Conservation (phyloP, 805 yeast species). For the Candida suzukii region DNA sequence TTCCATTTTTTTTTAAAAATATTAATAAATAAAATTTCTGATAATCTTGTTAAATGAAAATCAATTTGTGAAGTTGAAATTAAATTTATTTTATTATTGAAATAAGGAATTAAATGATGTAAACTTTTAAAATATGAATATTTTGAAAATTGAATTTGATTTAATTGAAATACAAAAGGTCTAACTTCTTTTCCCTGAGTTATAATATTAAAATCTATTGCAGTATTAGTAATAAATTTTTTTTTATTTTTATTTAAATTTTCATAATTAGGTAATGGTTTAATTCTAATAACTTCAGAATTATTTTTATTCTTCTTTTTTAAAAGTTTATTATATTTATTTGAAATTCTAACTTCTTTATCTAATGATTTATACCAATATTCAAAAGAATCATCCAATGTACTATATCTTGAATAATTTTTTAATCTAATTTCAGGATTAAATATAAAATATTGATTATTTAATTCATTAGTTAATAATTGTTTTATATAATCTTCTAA, state of each 20-base stretch:
- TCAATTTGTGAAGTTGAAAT: neutral
- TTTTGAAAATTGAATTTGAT: neutral
- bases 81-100: neutral
- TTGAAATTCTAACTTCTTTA: neutral
- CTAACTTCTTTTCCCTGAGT: neutral
- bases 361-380: conserved; percentile 7
- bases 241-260: neutral
- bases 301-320: neutral
- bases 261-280: neutral
- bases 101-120: neutral
- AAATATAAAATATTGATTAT: neutral
- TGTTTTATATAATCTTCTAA: neutral
- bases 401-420: conserved; percentile 9
- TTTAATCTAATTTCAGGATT: conserved; percentile 7
- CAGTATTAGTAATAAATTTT: too few relatives aligned
- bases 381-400: conserved; percentile 14
- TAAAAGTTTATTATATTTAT: neutral
- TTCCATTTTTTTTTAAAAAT: conserved; percentile 46
- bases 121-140: neutral
- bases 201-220: neutral
- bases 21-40: conserved; percentile 40
- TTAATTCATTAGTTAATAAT: neutral
- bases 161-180: neutral
- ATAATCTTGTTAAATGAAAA: conserved; percentile 23
- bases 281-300: neutral